Evolutionary conservation across 768 basidiomycete genomes (phyloP).

Genomic region (Phlegmacium glaucopus): DNA sequence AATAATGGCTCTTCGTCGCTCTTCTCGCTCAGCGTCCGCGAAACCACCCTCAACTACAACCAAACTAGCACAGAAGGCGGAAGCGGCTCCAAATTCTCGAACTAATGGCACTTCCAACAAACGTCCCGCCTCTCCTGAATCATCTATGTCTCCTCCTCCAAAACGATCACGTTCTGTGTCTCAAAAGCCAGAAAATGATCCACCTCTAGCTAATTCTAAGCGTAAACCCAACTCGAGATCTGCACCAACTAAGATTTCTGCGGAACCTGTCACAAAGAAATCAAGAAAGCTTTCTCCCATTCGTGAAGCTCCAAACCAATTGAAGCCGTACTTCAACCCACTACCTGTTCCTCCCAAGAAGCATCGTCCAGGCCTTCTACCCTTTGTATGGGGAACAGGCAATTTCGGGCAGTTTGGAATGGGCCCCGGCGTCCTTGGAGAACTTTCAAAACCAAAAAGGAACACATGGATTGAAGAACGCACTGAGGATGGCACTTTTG

Average conservation of each 20-base stretch:
- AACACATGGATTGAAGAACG: slow-evolving; percentile 76
- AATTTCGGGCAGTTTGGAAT: slow-evolving; percentile 96
- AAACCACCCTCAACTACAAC: slow-evolving; percentile 34
- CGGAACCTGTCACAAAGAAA: slow-evolving; percentile 14
- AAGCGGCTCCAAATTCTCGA: slow-evolving; percentile 28
- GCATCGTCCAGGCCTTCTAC: slow-evolving; percentile 60
- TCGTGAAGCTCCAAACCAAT: slow-evolving; percentile 24
- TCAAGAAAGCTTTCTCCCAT: slow-evolving; percentile 19
- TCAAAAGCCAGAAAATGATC: slow-evolving; percentile 43
- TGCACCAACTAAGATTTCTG: slow-evolving; percentile 8
- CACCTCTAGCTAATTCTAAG: slow-evolving; percentile 20
- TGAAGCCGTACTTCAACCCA: slow-evolving; percentile 61
- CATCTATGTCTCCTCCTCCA: slow-evolving; percentile 38
- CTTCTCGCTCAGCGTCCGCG: slow-evolving; percentile 47
- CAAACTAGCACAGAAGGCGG: slow-evolving; percentile 24
- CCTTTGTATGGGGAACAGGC: slow-evolving; percentile 89
- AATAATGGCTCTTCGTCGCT: slow-evolving; percentile 46
- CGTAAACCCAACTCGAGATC: slow-evolving; percentile 26
- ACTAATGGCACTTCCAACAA: slow-evolving; percentile 37
- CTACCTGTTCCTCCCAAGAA: slow-evolving; percentile 58
- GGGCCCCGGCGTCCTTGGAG: slow-evolving; percentile 69
- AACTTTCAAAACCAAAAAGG: slow-evolving; percentile 72
- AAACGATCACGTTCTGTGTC: slow-evolving; percentile 45
- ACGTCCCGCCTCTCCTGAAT: slow-evolving; percentile 50
- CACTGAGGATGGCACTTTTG: slow-evolving; percentile 69